Base-by-base conservation (phyloP, 2,329 filamentous ascomycete genomes). In the Dothiorella sarmentorum region DNA sequence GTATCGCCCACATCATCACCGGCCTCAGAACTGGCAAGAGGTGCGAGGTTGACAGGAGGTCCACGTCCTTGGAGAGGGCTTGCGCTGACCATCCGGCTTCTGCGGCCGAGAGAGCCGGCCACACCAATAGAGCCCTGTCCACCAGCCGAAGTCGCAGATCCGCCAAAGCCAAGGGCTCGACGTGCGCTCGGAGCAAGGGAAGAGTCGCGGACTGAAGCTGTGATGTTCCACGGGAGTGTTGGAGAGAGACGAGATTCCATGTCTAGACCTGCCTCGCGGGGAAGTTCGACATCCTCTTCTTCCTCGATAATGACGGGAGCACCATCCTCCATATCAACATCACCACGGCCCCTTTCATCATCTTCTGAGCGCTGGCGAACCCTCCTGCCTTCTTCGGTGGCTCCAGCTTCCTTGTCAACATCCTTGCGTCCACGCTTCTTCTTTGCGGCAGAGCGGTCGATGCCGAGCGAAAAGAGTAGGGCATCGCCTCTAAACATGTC, bases 151-250 rank as follows among this genome's bases (percentile, higher is more conserved):
- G 71, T 69, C 29, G 64, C 24, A 4, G 33, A 26, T 13, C 49
- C 51, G 65, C 65, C 35, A 70, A 70, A 33, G 71, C 57, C 47
- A 6, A 59, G 57, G 11, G 74, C 78, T 22, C 76, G 73, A 24
- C 74, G 77, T 29, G 68, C 71, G 55, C 75, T 76, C 18, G 70
- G 71, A 52, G 72, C 69, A 42, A 71, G 65, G 26, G 71, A 76
- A 37, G 83, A 85, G 55, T 80, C 80, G 55, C 79, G 76, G 4
- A 79, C 67, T 2, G 82, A 84, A 3, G 81, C 78, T 7, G 78
- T 82, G 43, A 81, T 74, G 63, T 89, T 89, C 86, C 86, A 89
- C 10, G 86, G 86, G 79, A 89, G 85, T 75, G 4, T 81, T 83
- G 22, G 83, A 83, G 26, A 82, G 80, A 47, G 82, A 6, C 49